These are phyloP conservation scores for Aspergillus japonicus DNA, from an alignment of 2,329 filamentous ascomycete genomes.

Conservation along the genomic window DNA sequence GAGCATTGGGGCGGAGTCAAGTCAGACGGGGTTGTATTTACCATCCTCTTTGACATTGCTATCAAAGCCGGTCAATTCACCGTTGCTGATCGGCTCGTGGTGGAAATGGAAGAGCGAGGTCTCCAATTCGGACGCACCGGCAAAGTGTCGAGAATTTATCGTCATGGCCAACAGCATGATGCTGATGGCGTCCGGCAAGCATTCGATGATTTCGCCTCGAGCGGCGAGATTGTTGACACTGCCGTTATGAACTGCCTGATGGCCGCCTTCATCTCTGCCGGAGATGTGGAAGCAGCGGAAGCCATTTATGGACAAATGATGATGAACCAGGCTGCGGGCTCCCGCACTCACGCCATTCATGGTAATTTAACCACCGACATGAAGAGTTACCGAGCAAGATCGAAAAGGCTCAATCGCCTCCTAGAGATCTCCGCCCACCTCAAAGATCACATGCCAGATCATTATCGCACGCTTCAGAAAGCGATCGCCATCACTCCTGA, in stretches of 20 bases:
- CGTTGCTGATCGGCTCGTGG: conserved; percentile 79
- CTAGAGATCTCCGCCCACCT: conserved; percentile 47
- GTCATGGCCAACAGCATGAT: conserved; percentile 73
- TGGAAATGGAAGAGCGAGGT: conserved; percentile 72
- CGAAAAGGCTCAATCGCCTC: conserved; percentile 48
- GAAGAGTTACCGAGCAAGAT: conserved; percentile 34
- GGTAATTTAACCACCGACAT: conserved; percentile 37
- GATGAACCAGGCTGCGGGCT: conserved; percentile 48
- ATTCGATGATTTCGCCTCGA: conserved; percentile 79
- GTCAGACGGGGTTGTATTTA: conserved; percentile 80
- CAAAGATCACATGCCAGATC: conserved; percentile 51
- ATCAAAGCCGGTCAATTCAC: conserved; percentile 80
- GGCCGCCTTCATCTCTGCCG: conserved; percentile 69
- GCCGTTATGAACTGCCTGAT: conserved; percentile 85
- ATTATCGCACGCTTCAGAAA: conserved; percentile 63
- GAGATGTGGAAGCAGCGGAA: conserved; percentile 74
- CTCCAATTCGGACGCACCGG: conserved; percentile 74
- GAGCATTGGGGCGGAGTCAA: conserved; percentile 66
- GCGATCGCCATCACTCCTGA: conserved; percentile 69
- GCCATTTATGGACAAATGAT: conserved; percentile 86
- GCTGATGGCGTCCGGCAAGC: conserved; percentile 70
- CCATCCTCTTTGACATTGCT: conserved; percentile 85
- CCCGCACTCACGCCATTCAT: conserved; percentile 31
- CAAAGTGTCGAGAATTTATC: conserved; percentile 78
- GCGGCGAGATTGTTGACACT: conserved; percentile 85